Base-by-base conservation (phyloP, 441 rosid species). In the Euphorbia schlechtendalii region DNA sequence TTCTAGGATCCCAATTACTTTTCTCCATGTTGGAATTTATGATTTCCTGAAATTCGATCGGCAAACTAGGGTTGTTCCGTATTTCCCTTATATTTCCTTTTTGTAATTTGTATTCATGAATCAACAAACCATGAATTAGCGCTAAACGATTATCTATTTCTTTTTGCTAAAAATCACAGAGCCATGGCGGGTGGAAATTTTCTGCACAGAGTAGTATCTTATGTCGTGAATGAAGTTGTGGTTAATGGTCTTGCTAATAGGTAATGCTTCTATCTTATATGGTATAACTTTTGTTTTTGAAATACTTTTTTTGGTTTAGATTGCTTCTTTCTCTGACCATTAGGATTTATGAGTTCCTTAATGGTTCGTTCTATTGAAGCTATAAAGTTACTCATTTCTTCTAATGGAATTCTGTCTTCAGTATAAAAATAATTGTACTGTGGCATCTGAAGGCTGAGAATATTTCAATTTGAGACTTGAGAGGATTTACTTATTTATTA, bases 181-280 rank as follows among this genome's bases (percentile, higher is more conserved):
- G 65, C 38, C 45, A 93, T 90, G 97, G 96, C 97, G 34, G 97
- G 91, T 25, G 99, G 97, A 56, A 88, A 88, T 74, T 90, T 93
- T 69, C 36, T 90, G 69, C 87, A 75, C 66, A 78, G 97, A 78
- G 96, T 88, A 5, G n/a, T 90, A 0, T 71, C 88, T 56, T 88
- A 90, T 40, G 54, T 93, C 46, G 89, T 85, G 4, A 90, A 93
- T 65, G 97, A 93, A 80, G 21, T 93, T 61, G 55, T 93, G 36
- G 99, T 93, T 25, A 82, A 86, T 58, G 79, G 95, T 21, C 91
- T 93, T 73, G 88, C 99, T 17, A 88, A 87, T 77, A 93, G 95
- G 99, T 87, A 69, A 14, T 41, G 12, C 11, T 60, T 10, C 7
- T 7, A 10, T 53, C 57, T 25, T 25, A 40, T 6, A 22, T n/a